These are phyloP conservation scores for Heritiera littoralis DNA, from an alignment of 345 rosid genomes.

Conservation along the genomic window DNA sequence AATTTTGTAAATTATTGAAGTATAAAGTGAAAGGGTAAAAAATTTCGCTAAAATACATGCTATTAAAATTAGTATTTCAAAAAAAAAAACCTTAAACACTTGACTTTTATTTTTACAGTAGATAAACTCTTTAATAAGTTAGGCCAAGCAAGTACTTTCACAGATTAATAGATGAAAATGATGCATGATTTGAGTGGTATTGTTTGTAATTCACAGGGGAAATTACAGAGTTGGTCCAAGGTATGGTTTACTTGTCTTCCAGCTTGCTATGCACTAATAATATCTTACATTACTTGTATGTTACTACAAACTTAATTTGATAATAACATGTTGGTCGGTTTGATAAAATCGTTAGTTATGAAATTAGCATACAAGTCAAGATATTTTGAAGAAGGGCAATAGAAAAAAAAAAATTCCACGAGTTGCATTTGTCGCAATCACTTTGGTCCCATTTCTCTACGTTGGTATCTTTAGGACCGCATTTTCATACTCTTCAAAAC, in stretches of 20 bases:
- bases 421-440: background rate
- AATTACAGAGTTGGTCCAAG: background rate
- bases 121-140: too few species aligned
- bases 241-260: background rate
- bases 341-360: background rate
- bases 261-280: background rate
- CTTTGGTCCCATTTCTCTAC: background rate
- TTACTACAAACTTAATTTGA: background rate
- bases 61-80: too few species aligned
- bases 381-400: background rate
- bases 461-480: background rate
- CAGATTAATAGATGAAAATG: background rate
- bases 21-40: too few species aligned
- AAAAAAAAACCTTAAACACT: too few species aligned
- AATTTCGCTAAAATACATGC: too few species aligned
- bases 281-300: background rate
- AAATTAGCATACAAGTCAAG: background rate
- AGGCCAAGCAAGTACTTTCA: too few species aligned
- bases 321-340: background rate
- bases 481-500: background rate
- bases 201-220: background rate
- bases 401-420: background rate
- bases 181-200: background rate
- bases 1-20: too few species aligned
- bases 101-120: too few species aligned